phyloP scores from a whole-genome alignment of 2,329 filamentous ascomycete genomes.

The Ilyonectria destructans region DNA sequence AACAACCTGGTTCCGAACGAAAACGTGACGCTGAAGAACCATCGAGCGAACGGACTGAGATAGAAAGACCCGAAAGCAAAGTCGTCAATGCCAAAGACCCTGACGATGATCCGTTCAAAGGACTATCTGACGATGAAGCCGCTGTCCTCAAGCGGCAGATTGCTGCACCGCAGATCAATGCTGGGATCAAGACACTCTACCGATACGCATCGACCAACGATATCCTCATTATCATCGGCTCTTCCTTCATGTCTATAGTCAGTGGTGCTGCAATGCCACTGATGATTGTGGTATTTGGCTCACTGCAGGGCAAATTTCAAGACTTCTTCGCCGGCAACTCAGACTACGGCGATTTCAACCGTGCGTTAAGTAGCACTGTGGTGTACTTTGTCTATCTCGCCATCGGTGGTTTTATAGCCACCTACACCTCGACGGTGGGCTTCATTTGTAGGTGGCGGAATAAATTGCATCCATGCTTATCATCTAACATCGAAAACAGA shows the following conservation, averaged over 20 bases:
- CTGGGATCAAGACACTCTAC: conserved; percentile 74
- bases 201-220: conserved; percentile 77
- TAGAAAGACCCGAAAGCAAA: not conserved
- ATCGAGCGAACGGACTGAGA: not conserved
- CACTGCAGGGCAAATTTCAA: conserved; percentile 78
- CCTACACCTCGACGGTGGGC: conserved; percentile 84
- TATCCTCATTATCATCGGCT: conserved; percentile 71
- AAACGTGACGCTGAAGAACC: not conserved
- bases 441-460: conserved; percentile 74
- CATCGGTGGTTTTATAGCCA: conserved; percentile 80
- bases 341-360: conserved; percentile 67
- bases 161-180: conserved; percentile 71
- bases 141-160: conserved; percentile 77
- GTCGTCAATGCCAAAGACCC: not conserved
- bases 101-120: conserved; percentile 7
- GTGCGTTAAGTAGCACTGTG: conserved; percentile 64
- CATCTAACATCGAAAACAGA: conserved; percentile 26
- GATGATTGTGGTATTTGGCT: conserved; percentile 84
- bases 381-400: conserved; percentile 87
- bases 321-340: conserved; percentile 67
- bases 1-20: not conserved
- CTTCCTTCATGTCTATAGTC: conserved; percentile 73
- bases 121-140: conserved; percentile 69
- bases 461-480: not conserved
- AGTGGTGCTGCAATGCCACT: conserved; percentile 80